Evolutionary conservation across 2,329 filamentous ascomycete species (phyloP), one percentile per base, ranked within the genome.

Genomic region (Tothia fuscella): DNA sequence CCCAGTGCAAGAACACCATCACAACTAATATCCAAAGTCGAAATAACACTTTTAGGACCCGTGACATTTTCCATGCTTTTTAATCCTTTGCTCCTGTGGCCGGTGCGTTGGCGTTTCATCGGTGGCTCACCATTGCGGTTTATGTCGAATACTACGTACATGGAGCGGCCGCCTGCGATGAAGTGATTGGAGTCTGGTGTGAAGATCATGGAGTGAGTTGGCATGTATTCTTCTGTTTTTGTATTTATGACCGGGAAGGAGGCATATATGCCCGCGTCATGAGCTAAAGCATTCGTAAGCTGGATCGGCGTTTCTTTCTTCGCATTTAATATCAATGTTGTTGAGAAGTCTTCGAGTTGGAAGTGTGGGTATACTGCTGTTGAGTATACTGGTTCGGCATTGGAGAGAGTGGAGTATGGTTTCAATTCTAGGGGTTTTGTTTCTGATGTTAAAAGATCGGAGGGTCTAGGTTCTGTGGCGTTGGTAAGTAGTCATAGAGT

Each of bases 131-230:
- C 28, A 10, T n/a, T 17, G 35, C 34, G 36, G 17, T 19, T 45
- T 6, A 45, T 16, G 22, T 42, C 43, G 14, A 66, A 60, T 13
- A 60, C 29, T 32, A 70, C 66, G 34, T 80, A 66, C 9, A 64
- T 50, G 46, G 68, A 70, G 29, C 68, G 61, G 3, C 64, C 64
- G n/a, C 75, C 76, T 4, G 74, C 72, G 38, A 79, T 56, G 55
- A 80, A 79, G 44, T 60, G 58, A 0, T 60, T 31, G 7, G 70
- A 70, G 6, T 63, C 56, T 3, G 59, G 51, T 3, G 57, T 61
- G 53, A 74, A 80, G n/a, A 65, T 50, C 3, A 80, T 63, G 21
- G 68, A 72, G 49, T 71, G 62, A 0, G 74, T 71, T 2, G 68
- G 61, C 25, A 70, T 68, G 50, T 71, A 71, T 10, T 62, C 66